Percentiles rank a stretch among this genome's conserved stretches.
Evolutionary conservation across 1,284 basidiomycete genomes (phyloP).

Genomic region (Polyporus tsugae): DNA sequence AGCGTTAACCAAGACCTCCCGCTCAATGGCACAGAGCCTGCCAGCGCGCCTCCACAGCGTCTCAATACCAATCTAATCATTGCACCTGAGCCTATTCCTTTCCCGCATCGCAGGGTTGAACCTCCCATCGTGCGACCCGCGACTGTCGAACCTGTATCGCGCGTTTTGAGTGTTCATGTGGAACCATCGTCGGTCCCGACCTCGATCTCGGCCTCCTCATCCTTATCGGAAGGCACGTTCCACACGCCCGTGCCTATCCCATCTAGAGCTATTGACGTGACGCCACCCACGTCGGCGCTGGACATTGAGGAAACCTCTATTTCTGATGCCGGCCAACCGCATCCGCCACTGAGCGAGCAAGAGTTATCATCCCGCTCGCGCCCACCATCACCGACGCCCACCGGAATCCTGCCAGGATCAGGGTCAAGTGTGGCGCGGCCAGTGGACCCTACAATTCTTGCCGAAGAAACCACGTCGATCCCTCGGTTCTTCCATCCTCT

Average conservation of each 20-base stretch:
- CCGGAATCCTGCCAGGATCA: neutral
- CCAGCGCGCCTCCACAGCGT: conserved; percentile 6
- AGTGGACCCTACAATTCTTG: neutral
- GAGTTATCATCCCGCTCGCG: neutral
- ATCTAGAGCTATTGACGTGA: neutral
- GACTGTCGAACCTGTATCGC: conserved; percentile 17
- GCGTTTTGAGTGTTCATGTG: conserved; percentile 6
- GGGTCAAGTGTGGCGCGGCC: neutral
- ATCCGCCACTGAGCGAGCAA: neutral
- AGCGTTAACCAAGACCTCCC: neutral
- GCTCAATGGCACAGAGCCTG: conserved; percentile 3
- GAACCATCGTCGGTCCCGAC: neutral
- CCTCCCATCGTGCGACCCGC: conserved; percentile 7
- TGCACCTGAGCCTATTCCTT: conserved; percentile 4
- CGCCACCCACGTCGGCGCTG: conserved; percentile 6
- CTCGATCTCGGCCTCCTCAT: conserved; percentile 1
- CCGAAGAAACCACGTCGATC: conserved; percentile 6
- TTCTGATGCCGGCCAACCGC: neutral
- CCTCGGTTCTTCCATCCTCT: conserved; percentile 28
- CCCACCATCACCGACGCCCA: neutral
- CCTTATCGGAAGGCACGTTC: neutral
- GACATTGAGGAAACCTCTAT: neutral
- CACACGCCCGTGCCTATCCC: neutral
- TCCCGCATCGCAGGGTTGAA: conserved; percentile 3
- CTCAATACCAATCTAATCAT: conserved; percentile 6